Evolutionary conservation across 163 green algal genomes (phyloP), one percentile per base, ranked within the genome.

Genomic region (Prototheca wickerhamii): DNA sequence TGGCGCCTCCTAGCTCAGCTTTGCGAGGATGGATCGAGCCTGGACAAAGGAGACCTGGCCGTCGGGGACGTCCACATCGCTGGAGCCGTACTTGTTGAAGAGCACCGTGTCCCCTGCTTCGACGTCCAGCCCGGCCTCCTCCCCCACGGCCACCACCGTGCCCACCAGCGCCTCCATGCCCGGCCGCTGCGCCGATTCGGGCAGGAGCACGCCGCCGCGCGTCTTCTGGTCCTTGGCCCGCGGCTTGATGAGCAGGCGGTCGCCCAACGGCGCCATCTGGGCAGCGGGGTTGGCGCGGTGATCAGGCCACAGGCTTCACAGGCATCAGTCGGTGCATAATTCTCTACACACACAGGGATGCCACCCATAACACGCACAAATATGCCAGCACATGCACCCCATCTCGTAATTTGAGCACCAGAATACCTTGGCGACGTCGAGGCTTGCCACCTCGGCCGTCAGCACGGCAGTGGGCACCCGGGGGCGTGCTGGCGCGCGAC

Each of bases 241-340:
- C 31, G 71, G 71, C 26, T 72, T 71, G 3, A 82, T 50, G 33
- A 82, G 72, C 4, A 82, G 1, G 29, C 76, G 46, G 50, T 82
- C 76, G 10, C 76, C 76, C 0, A 82, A 61, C 4, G 76, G 76
- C 4, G 63, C 68, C 75, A 82, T 82, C 74, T 81, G 50, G n/a
- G n/a, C 60, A 31, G 10, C 0, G 50, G 26, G 31, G 30, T 26
- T 46, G 20, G 30, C 50, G 44, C 30, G 46, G 51, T 43, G 29
- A 21, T n/a, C n/a, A n/a, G n/a, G n/a, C n/a, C n/a, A n/a, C n/a
- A n/a, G n/a, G n/a, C n/a, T n/a, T n/a, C n/a, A n/a, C n/a, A n/a
- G n/a, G n/a, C n/a, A n/a, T n/a, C n/a, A n/a, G n/a, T n/a, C n/a
- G n/a, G n/a, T n/a, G n/a, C n/a, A n/a, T n/a, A n/a, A n/a, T n/a